Conservation (phyloP, 1,284 basidiomycete genomes). For the Chalciporus sp. region DNA sequence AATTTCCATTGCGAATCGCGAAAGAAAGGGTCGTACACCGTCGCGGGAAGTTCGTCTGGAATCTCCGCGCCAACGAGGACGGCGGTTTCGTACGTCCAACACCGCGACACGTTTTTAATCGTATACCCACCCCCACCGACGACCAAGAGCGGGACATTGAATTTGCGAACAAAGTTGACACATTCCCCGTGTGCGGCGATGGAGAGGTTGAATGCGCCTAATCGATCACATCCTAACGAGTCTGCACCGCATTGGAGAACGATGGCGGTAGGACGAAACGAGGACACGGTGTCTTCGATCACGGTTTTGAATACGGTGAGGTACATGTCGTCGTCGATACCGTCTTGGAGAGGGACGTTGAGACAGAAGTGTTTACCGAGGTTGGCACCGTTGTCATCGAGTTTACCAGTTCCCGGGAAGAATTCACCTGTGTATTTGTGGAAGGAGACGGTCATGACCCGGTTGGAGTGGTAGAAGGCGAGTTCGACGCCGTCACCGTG, state of each 20-base stretch:
- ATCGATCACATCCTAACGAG: constrained; percentile 90
- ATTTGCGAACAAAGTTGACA: constrained; percentile 93
- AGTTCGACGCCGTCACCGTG: constrained; percentile 97
- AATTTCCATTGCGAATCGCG: constrained; percentile 88
- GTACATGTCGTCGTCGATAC: constrained; percentile 97
- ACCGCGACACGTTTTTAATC: constrained; percentile 94
- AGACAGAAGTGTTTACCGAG: constrained; percentile 94
- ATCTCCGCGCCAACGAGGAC: constrained; percentile 87
- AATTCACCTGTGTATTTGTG: constrained; percentile 99
- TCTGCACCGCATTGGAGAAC: constrained; percentile 98
- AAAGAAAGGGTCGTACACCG: constrained; percentile 94
- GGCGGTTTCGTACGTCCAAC: constrained; percentile 98
- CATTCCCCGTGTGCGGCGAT: constrained; percentile 99
- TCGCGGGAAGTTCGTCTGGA: constrained; percentile 85
- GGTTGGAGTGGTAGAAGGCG: constrained; percentile 97
- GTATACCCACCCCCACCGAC: constrained; percentile 97
- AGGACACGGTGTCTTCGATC: constrained; percentile 90
- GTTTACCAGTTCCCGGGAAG: constrained; percentile 94
- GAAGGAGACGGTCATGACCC: constrained; percentile 98
- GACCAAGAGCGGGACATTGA: constrained; percentile 87
- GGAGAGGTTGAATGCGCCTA: constrained; percentile 98
- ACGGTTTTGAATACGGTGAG: constrained; percentile 94
- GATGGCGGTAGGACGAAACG: constrained; percentile 89
- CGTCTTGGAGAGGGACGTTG: constrained; percentile 95
- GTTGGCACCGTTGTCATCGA: constrained; percentile 87